phyloP scores from a whole-genome alignment of 148 eudicot genomes.

The Chenopodium quinoa region DNA sequence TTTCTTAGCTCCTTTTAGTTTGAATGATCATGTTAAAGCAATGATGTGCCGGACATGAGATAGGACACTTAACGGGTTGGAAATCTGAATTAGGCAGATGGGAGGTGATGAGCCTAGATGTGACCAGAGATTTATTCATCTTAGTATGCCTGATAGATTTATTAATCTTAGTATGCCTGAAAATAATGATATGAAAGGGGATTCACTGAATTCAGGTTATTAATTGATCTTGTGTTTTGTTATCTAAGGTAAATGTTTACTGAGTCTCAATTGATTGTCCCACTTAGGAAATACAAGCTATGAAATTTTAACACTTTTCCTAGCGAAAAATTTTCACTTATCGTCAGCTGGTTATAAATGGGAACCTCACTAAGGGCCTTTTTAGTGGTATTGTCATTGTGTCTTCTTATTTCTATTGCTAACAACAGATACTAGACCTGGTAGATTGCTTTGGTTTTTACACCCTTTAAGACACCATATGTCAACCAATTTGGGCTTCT shows the following conservation, averaged over 20 bases:
- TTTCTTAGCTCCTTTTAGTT: no score
- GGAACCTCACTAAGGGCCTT: background rate
- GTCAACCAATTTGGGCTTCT: background rate
- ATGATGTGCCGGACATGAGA: no score
- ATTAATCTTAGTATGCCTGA: background rate
- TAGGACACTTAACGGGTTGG: no score
- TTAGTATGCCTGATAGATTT: background rate
- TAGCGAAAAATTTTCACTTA: background rate
- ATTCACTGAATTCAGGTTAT: background rate
- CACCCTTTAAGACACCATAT: background rate
- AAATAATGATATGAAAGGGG: background rate
- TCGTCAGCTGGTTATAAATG: background rate
- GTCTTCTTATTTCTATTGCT: background rate
- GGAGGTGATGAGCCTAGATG: no score
- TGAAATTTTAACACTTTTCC: background rate
- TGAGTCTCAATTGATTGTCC: background rate
- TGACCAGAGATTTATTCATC: no score
- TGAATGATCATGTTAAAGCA: no score
- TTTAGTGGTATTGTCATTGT: background rate
- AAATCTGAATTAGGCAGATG: no score
- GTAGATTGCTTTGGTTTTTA: background rate
- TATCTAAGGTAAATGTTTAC: background rate
- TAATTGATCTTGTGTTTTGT: background rate
- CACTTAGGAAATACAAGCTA: background rate
- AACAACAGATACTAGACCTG: background rate